Base-by-base conservation (phyloP, 1,284 basidiomycete species). In the Stereum hirsutum region DNA sequence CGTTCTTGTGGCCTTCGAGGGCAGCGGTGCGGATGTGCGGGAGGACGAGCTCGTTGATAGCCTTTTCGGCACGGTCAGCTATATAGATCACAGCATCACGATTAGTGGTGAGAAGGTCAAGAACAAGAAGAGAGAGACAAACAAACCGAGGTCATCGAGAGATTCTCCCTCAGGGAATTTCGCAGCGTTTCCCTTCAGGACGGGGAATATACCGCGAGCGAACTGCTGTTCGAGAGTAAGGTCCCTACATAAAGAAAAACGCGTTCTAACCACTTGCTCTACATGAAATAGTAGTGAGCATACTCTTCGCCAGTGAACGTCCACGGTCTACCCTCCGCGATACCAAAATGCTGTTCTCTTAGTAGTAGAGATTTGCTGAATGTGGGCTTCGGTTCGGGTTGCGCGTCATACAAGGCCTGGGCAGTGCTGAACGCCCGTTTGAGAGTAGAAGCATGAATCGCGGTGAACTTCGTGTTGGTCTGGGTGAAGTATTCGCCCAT, bases 381-480 rank as follows among this genome's bases (percentile, higher is more conserved):
- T 2, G 72, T 64, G 1, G 78, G 76, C 44, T 76, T 75, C 12
- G 75, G 72, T 14, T 70, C 62, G 4, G 62, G 57, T 44, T 78
- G 72, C 12, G 63, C 66, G n/a, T 65, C 59, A 36, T 69, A 68
- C 38, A 92, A 64, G 20, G 75, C 73, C 44, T 74, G 59, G 0
- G 87, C 89, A 0, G 89, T 92, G 50, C 69, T 69, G 43, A 72
- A 65, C 2, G 92, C 89, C 21, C 93, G 80, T 53, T 81, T 74
- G 40, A 96, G 73, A 45, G 86, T 75, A 0, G 90, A 94, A 6
- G 86, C 74, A 59, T 89, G 79, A 46, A 97, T 85, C 15, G 74
- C 74, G 33, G 74, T 68, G 50, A 93, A 70, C 7, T 56, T 69
- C 11, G 66, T 41, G 21, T 12, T 14, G 31, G 31, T 75, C 24